Conservation (phyloP, 1,284 basidiomycete genomes). For the Boletus smithii region DNA sequence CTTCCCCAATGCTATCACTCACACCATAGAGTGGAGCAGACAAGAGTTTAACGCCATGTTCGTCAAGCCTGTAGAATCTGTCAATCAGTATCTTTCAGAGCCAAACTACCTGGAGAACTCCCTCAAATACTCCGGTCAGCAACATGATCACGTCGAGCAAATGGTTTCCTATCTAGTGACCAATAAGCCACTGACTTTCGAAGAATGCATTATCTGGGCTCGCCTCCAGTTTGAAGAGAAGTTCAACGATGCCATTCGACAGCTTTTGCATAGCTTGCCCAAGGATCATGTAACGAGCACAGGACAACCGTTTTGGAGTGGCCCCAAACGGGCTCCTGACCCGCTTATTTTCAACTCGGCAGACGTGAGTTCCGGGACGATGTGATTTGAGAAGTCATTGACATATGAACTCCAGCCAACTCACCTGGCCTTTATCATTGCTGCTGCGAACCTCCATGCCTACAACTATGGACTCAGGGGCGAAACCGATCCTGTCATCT, state of each 20-base stretch:
- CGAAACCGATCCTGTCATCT: conserved; percentile 74
- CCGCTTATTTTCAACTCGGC: conserved; percentile 83
- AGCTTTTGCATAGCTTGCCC: conserved; percentile 91
- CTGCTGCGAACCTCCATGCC: conserved; percentile 95
- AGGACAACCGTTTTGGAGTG: conserved; percentile 96
- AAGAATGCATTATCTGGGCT: conserved; percentile 98
- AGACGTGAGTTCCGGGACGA: conserved; percentile 58
- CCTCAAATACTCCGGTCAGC: conserved; percentile 87
- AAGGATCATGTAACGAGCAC: conserved; percentile 88
- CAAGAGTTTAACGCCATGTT: conserved; percentile 92
- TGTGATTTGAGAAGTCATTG: conserved; percentile 1
- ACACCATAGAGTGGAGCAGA: conserved; percentile 99
- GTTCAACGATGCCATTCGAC: conserved; percentile 92
- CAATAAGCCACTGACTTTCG: conserved; percentile 91
- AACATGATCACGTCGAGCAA: conserved; percentile 88
- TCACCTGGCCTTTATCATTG: conserved; percentile 88
- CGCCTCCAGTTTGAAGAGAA: conserved; percentile 94
- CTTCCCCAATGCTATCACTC: conserved; percentile 98
- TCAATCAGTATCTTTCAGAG: conserved; percentile 96
- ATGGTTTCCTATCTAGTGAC: conserved; percentile 90
- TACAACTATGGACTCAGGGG: conserved; percentile 98
- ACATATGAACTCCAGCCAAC: conserved; percentile 53
- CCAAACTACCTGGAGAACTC: conserved; percentile 93
- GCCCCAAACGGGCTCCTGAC: conserved; percentile 98
- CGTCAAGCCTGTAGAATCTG: conserved; percentile 90